Conservation (phyloP, 2,329 filamentous ascomycete genomes). For the Fusarium redolens region DNA sequence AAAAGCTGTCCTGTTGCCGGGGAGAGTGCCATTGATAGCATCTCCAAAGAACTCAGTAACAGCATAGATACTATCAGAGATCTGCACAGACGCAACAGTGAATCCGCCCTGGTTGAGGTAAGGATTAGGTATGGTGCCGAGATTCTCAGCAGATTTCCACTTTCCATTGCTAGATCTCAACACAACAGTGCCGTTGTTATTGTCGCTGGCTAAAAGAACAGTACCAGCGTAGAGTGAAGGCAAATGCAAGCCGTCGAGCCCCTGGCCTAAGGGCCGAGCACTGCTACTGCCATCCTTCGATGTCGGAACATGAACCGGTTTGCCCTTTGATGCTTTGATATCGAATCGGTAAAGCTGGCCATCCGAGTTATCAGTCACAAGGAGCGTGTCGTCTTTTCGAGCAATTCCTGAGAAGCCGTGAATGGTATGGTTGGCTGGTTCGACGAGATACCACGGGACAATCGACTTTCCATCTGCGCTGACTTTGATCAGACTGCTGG, state of each 20-base stretch:
- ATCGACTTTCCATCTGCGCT: conserved; percentile 44
- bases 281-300: not conserved
- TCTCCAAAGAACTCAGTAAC: conserved; percentile 15
- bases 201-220: conserved; percentile 50
- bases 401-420: conserved; percentile 1
- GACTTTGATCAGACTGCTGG: conserved; percentile 51
- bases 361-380: conserved; percentile 46
- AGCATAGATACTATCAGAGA: conserved; percentile 13
- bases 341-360: conserved; percentile 53
- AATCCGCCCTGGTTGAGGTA: conserved; percentile 16
- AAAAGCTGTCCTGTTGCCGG: conserved; percentile 7
- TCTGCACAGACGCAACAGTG: conserved; percentile 24
- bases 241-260: conserved; percentile 47
- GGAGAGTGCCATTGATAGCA: not conserved
- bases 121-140: conserved; percentile 48
- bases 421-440: conserved; percentile 42
- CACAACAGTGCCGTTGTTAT: conserved; percentile 50
- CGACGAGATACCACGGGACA: conserved; percentile 49
- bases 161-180: conserved; percentile 49
- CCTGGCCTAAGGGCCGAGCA: not conserved
- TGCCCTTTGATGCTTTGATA: conserved; percentile 22
- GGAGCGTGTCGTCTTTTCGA: conserved; percentile 37
- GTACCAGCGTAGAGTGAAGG: conserved; percentile 49
- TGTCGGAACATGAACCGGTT: not conserved
- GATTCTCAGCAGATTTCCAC: conserved; percentile 51